Conservation (phyloP, 73 alveolate genomes). For the Stentor coeruleus region DNA sequence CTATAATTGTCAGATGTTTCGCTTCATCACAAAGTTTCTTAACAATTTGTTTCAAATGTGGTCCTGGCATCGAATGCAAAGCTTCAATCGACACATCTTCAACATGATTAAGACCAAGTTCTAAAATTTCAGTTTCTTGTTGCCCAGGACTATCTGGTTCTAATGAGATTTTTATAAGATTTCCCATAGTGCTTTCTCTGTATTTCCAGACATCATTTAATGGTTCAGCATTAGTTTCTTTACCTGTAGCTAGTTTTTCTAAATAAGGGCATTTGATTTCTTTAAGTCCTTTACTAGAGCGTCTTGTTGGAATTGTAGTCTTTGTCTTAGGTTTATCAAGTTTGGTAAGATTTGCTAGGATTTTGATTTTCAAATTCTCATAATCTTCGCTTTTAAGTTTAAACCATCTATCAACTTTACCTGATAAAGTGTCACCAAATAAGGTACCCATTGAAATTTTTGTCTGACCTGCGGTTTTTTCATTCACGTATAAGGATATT, state of each 20-base stretch:
- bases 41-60: conserved; percentile 18
- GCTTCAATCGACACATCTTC: conserved; percentile 1
- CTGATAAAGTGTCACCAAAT: neutral
- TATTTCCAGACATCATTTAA: conserved; percentile 14
- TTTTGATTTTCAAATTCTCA: neutral
- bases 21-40: conserved; percentile 5
- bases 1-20: neutral
- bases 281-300: neutral
- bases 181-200: neutral
- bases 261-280: conserved; percentile 19
- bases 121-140: neutral
- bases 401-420: conserved; percentile 19
- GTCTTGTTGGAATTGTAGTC: neutral
- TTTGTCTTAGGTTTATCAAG: neutral
- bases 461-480: neutral
- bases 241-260: neutral
- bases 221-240: conserved; percentile 12
- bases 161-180: conserved; percentile 1
- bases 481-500: neutral
- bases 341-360: neutral
- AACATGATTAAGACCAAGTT: neutral
- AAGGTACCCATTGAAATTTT: neutral
- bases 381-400: neutral
- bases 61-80: neutral
- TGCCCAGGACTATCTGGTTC: conserved; percentile 20